A percentile compares a stretch with the other conserved stretches of the same genome.
Evolutionary conservation across 2,329 filamentous ascomycete species (phyloP).

Genomic region (Pseudogymnoascus sp.): DNA sequence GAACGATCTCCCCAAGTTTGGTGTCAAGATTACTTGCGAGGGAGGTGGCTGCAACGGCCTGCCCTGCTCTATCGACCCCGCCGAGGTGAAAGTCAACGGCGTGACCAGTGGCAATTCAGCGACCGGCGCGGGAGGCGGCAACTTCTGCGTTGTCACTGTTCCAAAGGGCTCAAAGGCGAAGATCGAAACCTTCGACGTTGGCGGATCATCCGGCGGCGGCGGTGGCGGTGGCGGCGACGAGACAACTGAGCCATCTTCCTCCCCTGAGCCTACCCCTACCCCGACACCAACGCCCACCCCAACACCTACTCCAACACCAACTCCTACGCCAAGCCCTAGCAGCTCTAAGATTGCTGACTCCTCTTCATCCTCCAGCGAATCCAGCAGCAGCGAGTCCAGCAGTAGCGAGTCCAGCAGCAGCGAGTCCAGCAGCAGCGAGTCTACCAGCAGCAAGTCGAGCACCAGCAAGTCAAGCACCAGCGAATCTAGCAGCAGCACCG

Average conservation of each 20-base stretch:
- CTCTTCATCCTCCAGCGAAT: not conserved
- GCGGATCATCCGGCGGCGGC: slow-evolving; percentile 9
- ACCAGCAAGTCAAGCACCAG: not conserved
- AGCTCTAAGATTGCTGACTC: not conserved
- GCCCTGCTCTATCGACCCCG: slow-evolving; percentile 65
- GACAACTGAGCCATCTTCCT: not conserved
- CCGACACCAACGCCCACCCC: slow-evolving; percentile 18
- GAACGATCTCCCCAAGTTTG: slow-evolving; percentile 53
- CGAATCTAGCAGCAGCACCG: not conserved
- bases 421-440: not conserved
- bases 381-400: not conserved
- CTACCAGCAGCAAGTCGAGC: not conserved
- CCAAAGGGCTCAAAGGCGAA: slow-evolving; percentile 56
- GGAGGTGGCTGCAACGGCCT: slow-evolving; percentile 59
- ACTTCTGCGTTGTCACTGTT: slow-evolving; percentile 72
- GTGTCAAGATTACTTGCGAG: slow-evolving; percentile 62
- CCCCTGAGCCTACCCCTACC: slow-evolving; percentile 22
- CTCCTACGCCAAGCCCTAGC: not conserved
- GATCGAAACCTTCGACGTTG: slow-evolving; percentile 52
- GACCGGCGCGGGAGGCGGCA: slow-evolving; percentile 56
- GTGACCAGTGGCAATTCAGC: slow-evolving; percentile 48
- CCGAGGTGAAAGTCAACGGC: slow-evolving; percentile 44
- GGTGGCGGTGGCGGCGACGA: not conserved
- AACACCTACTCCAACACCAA: slow-evolving; percentile 19
- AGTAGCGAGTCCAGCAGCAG: too few species aligned